Conservation (phyloP, 1,139 yeast genomes). For the Candida mesenterica region DNA sequence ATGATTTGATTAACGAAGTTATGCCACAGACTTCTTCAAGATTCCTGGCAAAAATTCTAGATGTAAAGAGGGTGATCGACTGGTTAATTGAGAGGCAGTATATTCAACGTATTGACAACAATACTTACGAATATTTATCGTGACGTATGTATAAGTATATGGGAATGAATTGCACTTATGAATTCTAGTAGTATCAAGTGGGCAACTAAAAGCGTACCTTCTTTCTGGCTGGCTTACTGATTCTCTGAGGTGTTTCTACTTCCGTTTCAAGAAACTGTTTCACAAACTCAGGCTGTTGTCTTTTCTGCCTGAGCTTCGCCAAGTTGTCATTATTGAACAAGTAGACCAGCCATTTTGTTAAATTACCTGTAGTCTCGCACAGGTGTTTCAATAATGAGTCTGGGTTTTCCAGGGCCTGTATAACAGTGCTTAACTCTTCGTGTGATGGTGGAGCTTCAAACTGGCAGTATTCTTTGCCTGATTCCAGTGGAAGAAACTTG, state of each 20-base stretch:
- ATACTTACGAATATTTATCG: slow-evolving; percentile 79
- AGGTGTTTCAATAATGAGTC: slow-evolving; percentile 24
- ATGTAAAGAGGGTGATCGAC: slow-evolving; percentile 85
- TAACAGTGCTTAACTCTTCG: slow-evolving; percentile 1
- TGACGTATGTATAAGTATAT: slow-evolving; percentile 22
- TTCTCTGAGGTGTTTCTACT: not conserved
- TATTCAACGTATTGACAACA: slow-evolving; percentile 72
- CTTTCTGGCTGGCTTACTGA: slow-evolving; percentile 4
- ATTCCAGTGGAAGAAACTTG: slow-evolving; percentile 38
- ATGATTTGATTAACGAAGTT: slow-evolving; percentile 81
- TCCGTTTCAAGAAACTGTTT: slow-evolving; percentile 11
- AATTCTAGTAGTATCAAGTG: not conserved
- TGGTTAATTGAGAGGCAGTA: slow-evolving; percentile 84
- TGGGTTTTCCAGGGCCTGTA: slow-evolving; percentile 8
- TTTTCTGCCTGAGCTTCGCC: slow-evolving; percentile 27
- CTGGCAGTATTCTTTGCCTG: slow-evolving; percentile 30
- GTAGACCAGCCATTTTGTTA: slow-evolving; percentile 41
- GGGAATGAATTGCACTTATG: too few species aligned
- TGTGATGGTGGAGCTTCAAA: slow-evolving; percentile 23
- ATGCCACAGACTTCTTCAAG: slow-evolving; percentile 82
- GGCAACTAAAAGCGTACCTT: slow-evolving; percentile 7
- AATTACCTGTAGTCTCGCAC: slow-evolving; percentile 10
- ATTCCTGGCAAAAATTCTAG: slow-evolving; percentile 81
- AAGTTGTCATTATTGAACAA: slow-evolving; percentile 46
- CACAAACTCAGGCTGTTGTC: slow-evolving; percentile 20